Conservation (phyloP, 148 eudicot genomes). For the Amaranthus palmeri region DNA sequence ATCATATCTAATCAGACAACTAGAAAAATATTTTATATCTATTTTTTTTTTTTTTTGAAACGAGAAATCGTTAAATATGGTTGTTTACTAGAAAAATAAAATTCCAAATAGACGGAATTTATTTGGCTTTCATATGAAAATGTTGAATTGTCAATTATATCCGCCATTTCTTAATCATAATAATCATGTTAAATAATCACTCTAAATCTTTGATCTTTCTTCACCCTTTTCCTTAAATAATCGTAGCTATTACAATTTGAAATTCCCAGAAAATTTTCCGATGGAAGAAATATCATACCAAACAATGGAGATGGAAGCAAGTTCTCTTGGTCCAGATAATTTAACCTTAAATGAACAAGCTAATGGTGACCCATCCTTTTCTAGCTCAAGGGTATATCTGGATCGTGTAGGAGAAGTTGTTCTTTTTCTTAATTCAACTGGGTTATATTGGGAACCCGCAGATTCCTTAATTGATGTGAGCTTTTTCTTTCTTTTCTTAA, state of each 20-base stretch:
- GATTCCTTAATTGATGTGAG: conserved; percentile 40
- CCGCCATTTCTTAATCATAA: neutral
- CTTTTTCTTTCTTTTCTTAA: neutral
- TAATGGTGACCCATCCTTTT: conserved; percentile 25
- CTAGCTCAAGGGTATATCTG: conserved; percentile 38
- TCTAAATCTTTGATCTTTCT: neutral
- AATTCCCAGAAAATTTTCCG: neutral
- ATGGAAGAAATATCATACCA: neutral
- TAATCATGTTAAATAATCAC: neutral
- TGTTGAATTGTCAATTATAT: neutral
- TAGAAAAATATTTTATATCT: too few relatives aligned
- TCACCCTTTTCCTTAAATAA: neutral
- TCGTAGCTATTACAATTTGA: too few relatives aligned
- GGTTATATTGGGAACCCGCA: conserved; percentile 51
- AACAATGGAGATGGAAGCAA: conserved; percentile 23
- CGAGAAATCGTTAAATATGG: neutral
- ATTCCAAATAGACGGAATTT: too few relatives aligned
- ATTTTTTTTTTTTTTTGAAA: neutral
- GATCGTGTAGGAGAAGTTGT: conserved; percentile 59
- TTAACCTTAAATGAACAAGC: conserved; percentile 8
- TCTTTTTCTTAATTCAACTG: conserved; percentile 44
- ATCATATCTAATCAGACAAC: too few relatives aligned
- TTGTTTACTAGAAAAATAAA: too few relatives aligned
- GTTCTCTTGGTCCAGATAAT: conserved; percentile 13
- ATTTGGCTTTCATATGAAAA: too few relatives aligned